Base-by-base conservation (phyloP, 306 rosid genomes). In the Canavalia ensiformis region DNA sequence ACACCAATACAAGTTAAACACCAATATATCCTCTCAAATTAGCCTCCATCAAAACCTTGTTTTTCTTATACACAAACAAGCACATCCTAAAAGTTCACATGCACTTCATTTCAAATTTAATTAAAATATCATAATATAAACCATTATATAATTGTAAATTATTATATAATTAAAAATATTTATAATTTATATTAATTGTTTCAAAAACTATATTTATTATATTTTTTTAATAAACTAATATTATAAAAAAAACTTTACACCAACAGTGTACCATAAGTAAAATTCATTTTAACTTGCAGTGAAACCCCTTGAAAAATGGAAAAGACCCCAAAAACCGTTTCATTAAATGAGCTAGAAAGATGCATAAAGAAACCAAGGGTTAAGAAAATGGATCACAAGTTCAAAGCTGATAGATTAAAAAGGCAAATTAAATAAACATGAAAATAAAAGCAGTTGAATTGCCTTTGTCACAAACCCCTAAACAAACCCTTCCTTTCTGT, bases 391-490 rank as follows among this genome's bases (percentile, higher is more conserved):
- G 25, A 60, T 72, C 80, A 66, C 82, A 60, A 74, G 72, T 74
- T 73, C 63, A 51, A 59, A 78, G 70, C 42, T 35, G 41, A 35
- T 35, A 39, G 72, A 72, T 35, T 25, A 72, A 55, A 62, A 74
- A 69, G 60, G 69, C 45, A 80, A 64, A 47, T 65, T 25, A 73
- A 57, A 12, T 28, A 82, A 82, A 74, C 45, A 68, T 55, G 30
- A 41, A 71, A 75, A 33, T 71, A 55, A 64, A 87, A 74, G 88
- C 87, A 79, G 87, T 82, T 88, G 87, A 84, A 60, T 85, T 88
- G 89, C 90, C 87, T 73, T 88, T 90, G 77, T 94, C 93, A 89
- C 70, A 67, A 78, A 58, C 75, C 94, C 93, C 8, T 73, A 92
- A 92, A 88, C 90, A 79, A 81, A 62, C 85, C 82, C 86, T 86